Conservation (phyloP, 495 filamentous ascomycete species). For the Tuber umbilicatum region DNA sequence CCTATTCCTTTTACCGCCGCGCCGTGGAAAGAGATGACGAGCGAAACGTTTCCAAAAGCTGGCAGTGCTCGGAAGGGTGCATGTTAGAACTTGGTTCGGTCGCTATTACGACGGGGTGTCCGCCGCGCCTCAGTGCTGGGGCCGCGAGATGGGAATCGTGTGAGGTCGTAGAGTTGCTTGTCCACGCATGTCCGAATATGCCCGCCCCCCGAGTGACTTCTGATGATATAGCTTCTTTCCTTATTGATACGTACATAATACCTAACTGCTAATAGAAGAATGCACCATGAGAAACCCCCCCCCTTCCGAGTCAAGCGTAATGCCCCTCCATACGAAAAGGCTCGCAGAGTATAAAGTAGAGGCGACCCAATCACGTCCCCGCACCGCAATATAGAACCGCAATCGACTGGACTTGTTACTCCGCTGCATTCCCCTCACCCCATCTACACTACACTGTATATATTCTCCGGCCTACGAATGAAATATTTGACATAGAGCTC, state of each 20-base stretch:
- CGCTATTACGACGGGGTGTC: no score
- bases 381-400: background rate
- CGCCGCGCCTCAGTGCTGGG: no score
- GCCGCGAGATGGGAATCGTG: background rate
- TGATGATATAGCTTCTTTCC: background rate
- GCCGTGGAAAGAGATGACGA: no score
- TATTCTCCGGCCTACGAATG: background rate
- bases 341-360: background rate
- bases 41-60: no score
- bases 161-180: background rate
- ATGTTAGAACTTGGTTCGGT: no score
- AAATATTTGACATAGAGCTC: slow-evolving; percentile 3
- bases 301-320: background rate
- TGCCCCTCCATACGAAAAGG: background rate
- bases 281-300: background rate
- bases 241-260: background rate
- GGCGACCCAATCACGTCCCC: background rate
- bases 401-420: background rate
- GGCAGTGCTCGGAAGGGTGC: no score
- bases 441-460: background rate
- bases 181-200: background rate
- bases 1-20: no score
- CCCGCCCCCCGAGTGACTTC: background rate
- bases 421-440: background rate
- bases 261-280: background rate